Evolutionary conservation across 2,329 filamentous ascomycete species (phyloP), one percentile per base, ranked within the genome.

Genomic region (Pseudopithomyces chartarum): DNA sequence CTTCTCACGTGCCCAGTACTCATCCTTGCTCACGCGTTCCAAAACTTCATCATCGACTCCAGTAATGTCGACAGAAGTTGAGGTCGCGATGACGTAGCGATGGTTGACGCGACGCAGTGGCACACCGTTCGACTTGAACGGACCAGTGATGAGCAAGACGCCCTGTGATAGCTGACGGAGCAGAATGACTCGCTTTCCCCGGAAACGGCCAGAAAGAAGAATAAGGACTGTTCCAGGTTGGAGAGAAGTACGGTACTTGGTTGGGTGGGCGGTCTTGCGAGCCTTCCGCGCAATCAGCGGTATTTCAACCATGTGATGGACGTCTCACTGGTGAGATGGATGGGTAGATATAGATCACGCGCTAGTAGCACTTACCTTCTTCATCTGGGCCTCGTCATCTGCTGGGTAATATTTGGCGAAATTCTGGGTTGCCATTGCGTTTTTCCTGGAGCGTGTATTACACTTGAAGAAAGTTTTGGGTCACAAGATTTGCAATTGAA

Each of bases 71-170:
- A 96, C 86, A 80, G 90, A 90, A 78, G 88, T 87, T 72, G 89
- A 91, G 74, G 91, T 96, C 74, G 91, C 91, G 79, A 95, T 96
- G 78, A 96, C 91, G 82, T 95, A 95, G 82, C 91, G 89, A 79
- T 91, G 85, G 85, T 96, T 96, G 79, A 96, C 91, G 79, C 85
- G 88, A 82, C 95, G 90, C 76, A 99, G 88, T 68, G 95, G 95
- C 61, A 99, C 95, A 80, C 95, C 95, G 85, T 99, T 99, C 84
- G 98, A 90, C 88, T 98, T 98, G 91, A 98, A 99, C 79, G 95
- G 95, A 71, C 95, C 95, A 77, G 95, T 99, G 75, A 99, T 92
- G 79, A 99, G 91, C 79, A 99, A 92, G 67, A 97, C 91, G 82
- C 95, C 95, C 84, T 97, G 91, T 75, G 90, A 86, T 77, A 98